A percentile compares a stretch with the other conserved stretches of the same genome.
phyloP scores from a whole-genome alignment of 495 filamentous ascomycete genomes.

The Collariella sp. region DNA sequence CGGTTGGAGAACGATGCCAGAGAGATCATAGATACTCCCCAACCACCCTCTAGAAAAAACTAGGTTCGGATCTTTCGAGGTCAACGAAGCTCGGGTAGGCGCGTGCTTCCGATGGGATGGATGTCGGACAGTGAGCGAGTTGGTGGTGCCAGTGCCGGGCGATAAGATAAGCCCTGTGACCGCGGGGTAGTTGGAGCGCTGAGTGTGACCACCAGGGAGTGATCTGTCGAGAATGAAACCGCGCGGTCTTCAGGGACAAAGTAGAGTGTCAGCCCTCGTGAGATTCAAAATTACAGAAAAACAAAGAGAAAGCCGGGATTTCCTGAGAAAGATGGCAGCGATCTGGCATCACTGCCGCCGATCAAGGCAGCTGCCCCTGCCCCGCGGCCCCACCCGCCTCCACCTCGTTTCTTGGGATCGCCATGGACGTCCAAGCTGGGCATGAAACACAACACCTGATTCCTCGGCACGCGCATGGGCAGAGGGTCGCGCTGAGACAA shows the following conservation, averaged over 20 bases:
- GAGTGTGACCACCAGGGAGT: background rate
- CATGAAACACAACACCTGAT: background rate
- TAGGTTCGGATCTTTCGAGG: too few species aligned
- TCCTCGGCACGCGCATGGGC: background rate
- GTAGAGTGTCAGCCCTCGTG: background rate
- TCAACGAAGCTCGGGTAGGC: background rate
- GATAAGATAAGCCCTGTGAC: slow-evolving; percentile 13
- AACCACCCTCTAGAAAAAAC: too few species aligned
- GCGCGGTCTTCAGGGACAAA: background rate
- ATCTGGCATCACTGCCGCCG: background rate
- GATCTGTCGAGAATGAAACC: background rate
- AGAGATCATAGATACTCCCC: too few species aligned
- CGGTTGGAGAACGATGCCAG: too few species aligned
- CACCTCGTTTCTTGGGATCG: background rate
- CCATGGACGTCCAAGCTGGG: background rate
- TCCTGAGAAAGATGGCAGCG: background rate
- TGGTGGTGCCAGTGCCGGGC: background rate
- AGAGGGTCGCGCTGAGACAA: too few species aligned
- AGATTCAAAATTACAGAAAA: background rate
- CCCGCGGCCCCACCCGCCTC: background rate
- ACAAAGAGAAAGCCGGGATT: background rate
- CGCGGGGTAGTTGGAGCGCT: slow-evolving; percentile 12
- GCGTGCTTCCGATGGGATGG: background rate
- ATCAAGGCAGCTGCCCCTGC: background rate
- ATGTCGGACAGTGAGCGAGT: too few species aligned